A percentile compares a stretch with the other conserved stretches of the same genome.
Conservation (phyloP, 495 filamentous ascomycete genomes). For the Podospora tetraspora region DNA sequence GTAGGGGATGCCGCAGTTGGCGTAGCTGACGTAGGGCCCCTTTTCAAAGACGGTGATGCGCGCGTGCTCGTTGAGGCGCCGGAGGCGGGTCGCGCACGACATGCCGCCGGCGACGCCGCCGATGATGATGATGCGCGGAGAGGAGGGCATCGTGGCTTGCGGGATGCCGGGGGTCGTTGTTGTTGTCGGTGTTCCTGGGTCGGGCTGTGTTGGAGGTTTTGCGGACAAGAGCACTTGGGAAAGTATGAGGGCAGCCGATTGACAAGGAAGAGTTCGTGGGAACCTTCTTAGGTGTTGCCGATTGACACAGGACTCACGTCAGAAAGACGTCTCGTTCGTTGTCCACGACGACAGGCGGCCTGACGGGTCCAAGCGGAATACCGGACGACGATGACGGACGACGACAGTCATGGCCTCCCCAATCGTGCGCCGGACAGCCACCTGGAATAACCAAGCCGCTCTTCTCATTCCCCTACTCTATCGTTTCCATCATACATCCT, state of each 20-base stretch:
- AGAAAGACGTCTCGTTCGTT: not conserved
- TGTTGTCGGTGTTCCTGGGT: not conserved
- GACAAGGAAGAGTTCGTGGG: not conserved
- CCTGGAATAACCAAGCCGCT: not conserved
- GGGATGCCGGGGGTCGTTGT: not conserved
- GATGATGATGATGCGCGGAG: conserved; percentile 18
- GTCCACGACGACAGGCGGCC: not conserved
- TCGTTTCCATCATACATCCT: not conserved
- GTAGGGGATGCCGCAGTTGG: conserved; percentile 36
- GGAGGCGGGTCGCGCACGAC: conserved; percentile 29
- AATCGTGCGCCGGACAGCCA: not conserved
- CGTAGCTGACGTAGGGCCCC: conserved; percentile 30
- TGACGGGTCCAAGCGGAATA: not conserved
- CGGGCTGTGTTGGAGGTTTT: not conserved
- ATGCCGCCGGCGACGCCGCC: conserved; percentile 34
- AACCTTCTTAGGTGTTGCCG: not conserved
- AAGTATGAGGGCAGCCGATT: not conserved
- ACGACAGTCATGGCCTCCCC: not conserved
- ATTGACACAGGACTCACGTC: not conserved
- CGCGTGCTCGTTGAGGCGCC: conserved; percentile 28
- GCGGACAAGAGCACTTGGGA: not conserved
- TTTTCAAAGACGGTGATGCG: conserved; percentile 33
- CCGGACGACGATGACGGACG: not conserved
- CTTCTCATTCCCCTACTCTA: not conserved
- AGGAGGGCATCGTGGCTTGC: not conserved